Evolutionary conservation across 768 basidiomycete genomes (phyloP).

Genomic region (Favolaschia claudopus): DNA sequence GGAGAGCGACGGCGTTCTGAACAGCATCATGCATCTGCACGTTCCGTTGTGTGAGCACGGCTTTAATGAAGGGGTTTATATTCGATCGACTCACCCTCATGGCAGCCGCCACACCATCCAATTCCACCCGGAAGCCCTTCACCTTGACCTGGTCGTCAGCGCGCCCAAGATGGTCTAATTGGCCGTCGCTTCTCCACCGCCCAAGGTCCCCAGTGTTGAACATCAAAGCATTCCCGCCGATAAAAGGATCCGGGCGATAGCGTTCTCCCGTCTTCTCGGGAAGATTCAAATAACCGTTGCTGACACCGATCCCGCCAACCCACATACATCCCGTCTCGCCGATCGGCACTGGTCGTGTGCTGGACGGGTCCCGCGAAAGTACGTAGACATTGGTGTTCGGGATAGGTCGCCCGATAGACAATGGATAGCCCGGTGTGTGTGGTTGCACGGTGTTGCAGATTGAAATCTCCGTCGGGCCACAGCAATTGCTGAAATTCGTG

Average conservation of each 20-base stretch:
- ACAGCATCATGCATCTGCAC: conserved; percentile 43
- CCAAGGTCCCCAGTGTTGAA: conserved; percentile 57
- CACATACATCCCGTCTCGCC: conserved; percentile 54
- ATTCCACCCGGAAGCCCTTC: conserved; percentile 59
- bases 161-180: conserved; percentile 41
- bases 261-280: conserved; percentile 46
- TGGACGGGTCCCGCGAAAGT: conserved; percentile 39
- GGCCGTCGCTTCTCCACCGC: conserved; percentile 38
- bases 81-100: conserved; percentile 39
- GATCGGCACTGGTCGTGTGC: conserved; percentile 43
- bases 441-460: conserved; percentile 55
- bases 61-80: not conserved
- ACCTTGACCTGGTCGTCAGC: conserved; percentile 58
- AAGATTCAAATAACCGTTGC: conserved; percentile 37
- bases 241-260: conserved; percentile 51
- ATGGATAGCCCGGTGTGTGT: conserved; percentile 41
- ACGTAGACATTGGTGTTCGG: conserved; percentile 56
- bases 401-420: conserved; percentile 51
- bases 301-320: conserved; percentile 50
- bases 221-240: conserved; percentile 46
- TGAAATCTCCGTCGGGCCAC: conserved; percentile 56
- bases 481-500: conserved; percentile 47
- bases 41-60: not conserved
- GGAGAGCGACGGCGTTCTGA: conserved; percentile 45
- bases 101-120: conserved; percentile 56